Evolutionary conservation across 352 stramenopile genomes (phyloP).

Genomic region (Globisporangium lucens): DNA sequence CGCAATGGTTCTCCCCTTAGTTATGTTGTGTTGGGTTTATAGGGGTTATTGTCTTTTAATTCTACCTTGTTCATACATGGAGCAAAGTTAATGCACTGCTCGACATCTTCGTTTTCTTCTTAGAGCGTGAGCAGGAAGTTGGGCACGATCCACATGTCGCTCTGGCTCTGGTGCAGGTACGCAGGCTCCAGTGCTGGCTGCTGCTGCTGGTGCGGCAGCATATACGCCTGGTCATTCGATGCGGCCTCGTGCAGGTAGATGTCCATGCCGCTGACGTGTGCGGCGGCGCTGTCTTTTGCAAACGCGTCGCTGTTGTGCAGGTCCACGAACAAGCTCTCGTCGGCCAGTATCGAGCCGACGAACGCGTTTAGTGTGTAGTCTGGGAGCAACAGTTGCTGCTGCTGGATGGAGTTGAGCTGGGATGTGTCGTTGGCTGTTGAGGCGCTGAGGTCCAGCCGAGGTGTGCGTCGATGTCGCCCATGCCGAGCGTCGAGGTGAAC

Average conservation of each 20-base stretch:
- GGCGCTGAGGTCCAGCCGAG: conserved; percentile 1
- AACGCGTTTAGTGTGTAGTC: conserved; percentile 8
- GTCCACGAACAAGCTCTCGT: conserved; percentile 5
- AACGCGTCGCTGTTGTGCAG: not conserved
- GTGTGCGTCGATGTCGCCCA: conserved; percentile 9
- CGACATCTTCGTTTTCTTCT: not conserved
- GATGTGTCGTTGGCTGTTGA: too few relatives aligned
- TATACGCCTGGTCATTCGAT: too few relatives aligned
- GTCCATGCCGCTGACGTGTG: not conserved
- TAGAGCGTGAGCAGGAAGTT: conserved; percentile 10
- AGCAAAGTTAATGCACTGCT: too few relatives aligned
- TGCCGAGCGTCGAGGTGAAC: not conserved
- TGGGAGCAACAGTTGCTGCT: not conserved
- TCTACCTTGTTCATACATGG: not conserved
- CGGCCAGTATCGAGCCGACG: not conserved
- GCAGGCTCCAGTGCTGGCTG: not conserved
- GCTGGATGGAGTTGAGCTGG: not conserved
- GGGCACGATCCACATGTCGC: conserved; percentile 8
- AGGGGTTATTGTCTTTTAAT: too few relatives aligned
- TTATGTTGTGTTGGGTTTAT: not conserved
- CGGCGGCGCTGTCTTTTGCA: not conserved
- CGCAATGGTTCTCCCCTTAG: not conserved
- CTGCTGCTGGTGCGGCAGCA: conserved; percentile 6
- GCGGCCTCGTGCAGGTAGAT: not conserved
- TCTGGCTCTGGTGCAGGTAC: not conserved